phyloP scores from a whole-genome alignment of 306 rosid genomes.

The Dryas drummondii region DNA sequence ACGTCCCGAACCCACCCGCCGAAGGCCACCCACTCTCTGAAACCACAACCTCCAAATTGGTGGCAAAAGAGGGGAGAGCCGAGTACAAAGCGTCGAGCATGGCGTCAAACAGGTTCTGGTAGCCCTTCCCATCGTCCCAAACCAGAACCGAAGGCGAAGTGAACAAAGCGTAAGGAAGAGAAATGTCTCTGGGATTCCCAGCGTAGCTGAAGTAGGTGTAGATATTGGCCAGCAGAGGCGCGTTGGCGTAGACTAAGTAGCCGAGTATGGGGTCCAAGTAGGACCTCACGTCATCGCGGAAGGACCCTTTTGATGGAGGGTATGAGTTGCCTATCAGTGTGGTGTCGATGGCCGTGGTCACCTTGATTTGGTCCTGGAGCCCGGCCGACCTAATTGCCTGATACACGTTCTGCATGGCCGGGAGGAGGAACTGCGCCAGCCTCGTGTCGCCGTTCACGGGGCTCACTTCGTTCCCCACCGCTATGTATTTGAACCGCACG shows the following conservation, averaged over 20 bases:
- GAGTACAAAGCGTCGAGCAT: slow-evolving; percentile 54
- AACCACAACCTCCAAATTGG: slow-evolving; percentile 47
- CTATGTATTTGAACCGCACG: slow-evolving; percentile 46
- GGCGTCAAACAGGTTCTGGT: slow-evolving; percentile 65
- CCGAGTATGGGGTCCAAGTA: slow-evolving; percentile 62
- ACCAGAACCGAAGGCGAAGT: slow-evolving; percentile 48
- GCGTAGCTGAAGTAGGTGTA: slow-evolving; percentile 59
- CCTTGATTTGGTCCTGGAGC: slow-evolving; percentile 55
- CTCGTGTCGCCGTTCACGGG: slow-evolving; percentile 43
- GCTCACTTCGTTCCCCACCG: slow-evolving; percentile 67
- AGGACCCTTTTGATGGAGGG: slow-evolving; percentile 60
- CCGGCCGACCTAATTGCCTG: slow-evolving; percentile 48
- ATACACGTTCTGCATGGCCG: slow-evolving; percentile 44
- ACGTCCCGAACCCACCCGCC: slow-evolving; percentile 43
- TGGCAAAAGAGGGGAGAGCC: background rate
- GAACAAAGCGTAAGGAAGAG: slow-evolving; percentile 56
- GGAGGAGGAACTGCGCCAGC: slow-evolving; percentile 45
- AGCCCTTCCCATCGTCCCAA: slow-evolving; percentile 39
- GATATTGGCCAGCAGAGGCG: slow-evolving; percentile 59
- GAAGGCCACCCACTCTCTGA: slow-evolving; percentile 80
- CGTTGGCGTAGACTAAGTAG: slow-evolving; percentile 41
- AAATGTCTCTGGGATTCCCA: slow-evolving; percentile 42
- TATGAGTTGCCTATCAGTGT: slow-evolving; percentile 54
- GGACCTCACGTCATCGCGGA: slow-evolving; percentile 51
- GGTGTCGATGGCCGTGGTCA: slow-evolving; percentile 59